These are phyloP conservation scores for Suhomyces emberorum DNA, from an alignment of 805 yeast species.

Conservation along the genomic window DNA sequence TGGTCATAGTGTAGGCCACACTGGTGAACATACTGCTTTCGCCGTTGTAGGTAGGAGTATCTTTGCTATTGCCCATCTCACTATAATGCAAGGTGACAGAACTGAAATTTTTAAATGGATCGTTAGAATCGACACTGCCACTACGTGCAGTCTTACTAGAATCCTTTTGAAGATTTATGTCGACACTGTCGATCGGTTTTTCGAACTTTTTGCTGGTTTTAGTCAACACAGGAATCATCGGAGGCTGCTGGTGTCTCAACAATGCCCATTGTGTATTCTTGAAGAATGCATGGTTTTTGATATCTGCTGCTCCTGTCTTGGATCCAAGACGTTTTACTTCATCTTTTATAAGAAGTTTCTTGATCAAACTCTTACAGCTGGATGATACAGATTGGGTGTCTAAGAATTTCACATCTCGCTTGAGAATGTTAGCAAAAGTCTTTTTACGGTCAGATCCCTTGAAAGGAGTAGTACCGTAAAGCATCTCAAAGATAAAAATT, in stretches of 20 bases:
- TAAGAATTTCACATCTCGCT: slow-evolving; percentile 77
- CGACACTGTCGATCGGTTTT: slow-evolving; percentile 12
- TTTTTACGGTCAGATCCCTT: slow-evolving; percentile 86
- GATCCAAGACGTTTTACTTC: slow-evolving; percentile 88
- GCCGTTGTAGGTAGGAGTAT: slow-evolving; percentile 43
- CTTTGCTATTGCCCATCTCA: slow-evolving; percentile 37
- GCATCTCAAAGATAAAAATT: slow-evolving; percentile 87
- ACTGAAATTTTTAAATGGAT: slow-evolving; percentile 82
- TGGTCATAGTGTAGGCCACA: slow-evolving; percentile 54
- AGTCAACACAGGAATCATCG: slow-evolving; percentile 82
- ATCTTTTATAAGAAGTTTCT: slow-evolving; percentile 81
- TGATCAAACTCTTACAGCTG: slow-evolving; percentile 73
- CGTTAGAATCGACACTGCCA: slow-evolving; percentile 37
- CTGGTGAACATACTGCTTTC: slow-evolving; percentile 46
- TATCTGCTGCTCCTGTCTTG: slow-evolving; percentile 90
- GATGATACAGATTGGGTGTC: slow-evolving; percentile 67
- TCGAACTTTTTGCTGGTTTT: slow-evolving; percentile 18
- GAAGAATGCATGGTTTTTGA: slow-evolving; percentile 88
- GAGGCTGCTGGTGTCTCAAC: slow-evolving; percentile 88
- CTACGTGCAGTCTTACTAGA: slow-evolving; percentile 2
- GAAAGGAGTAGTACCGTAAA: slow-evolving; percentile 94
- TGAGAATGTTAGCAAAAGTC: slow-evolving; percentile 84
- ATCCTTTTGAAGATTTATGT: slow-evolving; percentile 5
- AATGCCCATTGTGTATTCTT: slow-evolving; percentile 94
- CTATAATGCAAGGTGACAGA: slow-evolving; percentile 83